phyloP scores from a whole-genome alignment of 345 rosid genomes.

The Salix viminalis region DNA sequence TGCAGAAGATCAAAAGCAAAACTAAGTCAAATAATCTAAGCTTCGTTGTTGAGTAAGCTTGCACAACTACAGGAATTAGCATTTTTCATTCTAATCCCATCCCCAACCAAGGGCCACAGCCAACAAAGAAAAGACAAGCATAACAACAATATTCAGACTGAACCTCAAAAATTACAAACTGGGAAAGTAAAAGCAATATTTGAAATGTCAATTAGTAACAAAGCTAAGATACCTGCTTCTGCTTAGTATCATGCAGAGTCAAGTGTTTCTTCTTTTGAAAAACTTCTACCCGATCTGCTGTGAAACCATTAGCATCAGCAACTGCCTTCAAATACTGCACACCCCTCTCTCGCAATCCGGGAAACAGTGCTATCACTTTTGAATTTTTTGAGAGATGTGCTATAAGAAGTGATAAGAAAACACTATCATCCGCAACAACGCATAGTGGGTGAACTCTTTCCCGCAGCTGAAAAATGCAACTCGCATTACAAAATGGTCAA shows the following conservation, averaged over 20 bases:
- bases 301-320: conserved; percentile 58
- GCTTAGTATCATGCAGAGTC: conserved; percentile 42
- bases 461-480: conserved; percentile 52
- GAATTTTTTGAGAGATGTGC: conserved; percentile 52
- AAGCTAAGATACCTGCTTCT: conserved; percentile 40
- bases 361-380: conserved; percentile 55
- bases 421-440: conserved; percentile 77
- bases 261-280: conserved; percentile 42
- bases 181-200: neutral
- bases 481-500: neutral
- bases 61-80: neutral
- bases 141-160: neutral
- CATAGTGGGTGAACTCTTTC: conserved; percentile 52
- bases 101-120: too few species aligned
- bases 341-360: conserved; percentile 62
- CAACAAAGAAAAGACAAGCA: too few species aligned
- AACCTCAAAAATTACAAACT: neutral
- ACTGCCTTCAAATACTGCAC: conserved; percentile 53
- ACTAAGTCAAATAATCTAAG: neutral
- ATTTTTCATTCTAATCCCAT: too few species aligned
- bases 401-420: conserved; percentile 53
- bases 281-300: conserved; percentile 50
- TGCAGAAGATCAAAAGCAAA: neutral
- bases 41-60: neutral
- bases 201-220: neutral